These are phyloP conservation scores for Starmerella gropengiesseri DNA, from an alignment of 805 yeast species.

Conservation along the genomic window DNA sequence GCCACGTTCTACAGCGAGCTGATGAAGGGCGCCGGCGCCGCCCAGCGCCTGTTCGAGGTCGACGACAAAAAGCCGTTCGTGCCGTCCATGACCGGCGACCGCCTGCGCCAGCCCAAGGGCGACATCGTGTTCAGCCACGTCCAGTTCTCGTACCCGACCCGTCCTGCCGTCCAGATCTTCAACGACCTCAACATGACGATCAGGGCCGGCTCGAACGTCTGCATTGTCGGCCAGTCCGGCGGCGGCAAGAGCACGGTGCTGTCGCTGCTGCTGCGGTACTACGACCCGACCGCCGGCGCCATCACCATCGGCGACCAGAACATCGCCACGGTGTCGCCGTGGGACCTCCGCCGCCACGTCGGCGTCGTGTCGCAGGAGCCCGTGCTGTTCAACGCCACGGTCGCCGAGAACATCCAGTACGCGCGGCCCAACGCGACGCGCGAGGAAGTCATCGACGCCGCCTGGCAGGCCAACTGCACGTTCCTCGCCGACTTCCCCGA, in stretches of 20 bases:
- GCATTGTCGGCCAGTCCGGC: constrained; percentile 95
- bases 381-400: constrained; percentile 71
- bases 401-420: constrained; percentile 72
- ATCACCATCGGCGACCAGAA: constrained; percentile 56
- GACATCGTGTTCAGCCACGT: constrained; percentile 53
- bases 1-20: constrained; percentile 86
- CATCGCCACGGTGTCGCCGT: constrained; percentile 54
- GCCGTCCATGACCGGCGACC: constrained; percentile 51
- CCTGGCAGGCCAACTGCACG: constrained; percentile 63
- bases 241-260: constrained; percentile 88
- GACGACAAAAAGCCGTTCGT: constrained; percentile 68
- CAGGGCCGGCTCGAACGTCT: constrained; percentile 72
- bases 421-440: constrained; percentile 53
- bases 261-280: constrained; percentile 67
- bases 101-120: constrained; percentile 29
- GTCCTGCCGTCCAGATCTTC: constrained; percentile 63
- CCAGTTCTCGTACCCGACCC: constrained; percentile 70
- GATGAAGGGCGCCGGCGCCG: constrained; percentile 97
- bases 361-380: constrained; percentile 97
- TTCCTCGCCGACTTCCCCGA: constrained; percentile 71
- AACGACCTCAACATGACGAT: constrained; percentile 48
- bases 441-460: constrained; percentile 48
- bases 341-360: constrained; percentile 57
- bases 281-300: constrained; percentile 61
- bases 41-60: constrained; percentile 79